Evolutionary conservation across 208 protist species (phyloP).

Genomic region (Herpetomonas samuelpessoai): DNA sequence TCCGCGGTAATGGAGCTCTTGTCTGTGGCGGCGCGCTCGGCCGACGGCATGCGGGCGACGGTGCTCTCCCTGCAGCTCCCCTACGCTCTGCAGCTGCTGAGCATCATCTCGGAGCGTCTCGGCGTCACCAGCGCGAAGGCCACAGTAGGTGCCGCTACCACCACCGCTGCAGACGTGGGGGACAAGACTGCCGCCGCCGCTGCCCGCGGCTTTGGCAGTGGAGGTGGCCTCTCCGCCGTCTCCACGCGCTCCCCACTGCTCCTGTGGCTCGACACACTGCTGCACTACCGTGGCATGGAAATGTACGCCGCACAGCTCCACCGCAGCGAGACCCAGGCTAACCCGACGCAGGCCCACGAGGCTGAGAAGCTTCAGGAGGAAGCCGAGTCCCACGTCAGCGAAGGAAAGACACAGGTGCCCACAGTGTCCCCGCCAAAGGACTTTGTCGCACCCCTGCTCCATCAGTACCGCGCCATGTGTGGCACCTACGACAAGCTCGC

Average conservation of each 20-base stretch:
- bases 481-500: constrained; percentile 69
- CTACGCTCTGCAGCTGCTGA: constrained; percentile 73
- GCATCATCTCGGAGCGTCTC: constrained; percentile 61
- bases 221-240: constrained; percentile 35
- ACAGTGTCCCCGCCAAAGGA: constrained; percentile 49
- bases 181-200: neutral
- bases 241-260: constrained; percentile 64
- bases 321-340: neutral
- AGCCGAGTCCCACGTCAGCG: neutral
- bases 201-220: constrained; percentile 5
- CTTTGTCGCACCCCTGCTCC: constrained; percentile 72
- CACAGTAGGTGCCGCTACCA: neutral
- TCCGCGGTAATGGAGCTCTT: constrained; percentile 82
- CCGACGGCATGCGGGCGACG: constrained; percentile 55
- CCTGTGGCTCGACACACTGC: constrained; percentile 72
- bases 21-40: constrained; percentile 48
- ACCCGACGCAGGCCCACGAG: constrained; percentile 7
- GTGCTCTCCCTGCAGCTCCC: constrained; percentile 67
- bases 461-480: constrained; percentile 70
- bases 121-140: constrained; percentile 28
- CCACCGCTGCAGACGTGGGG: neutral
- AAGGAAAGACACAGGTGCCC: constrained; percentile 3
- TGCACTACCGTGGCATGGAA: constrained; percentile 76
- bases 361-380: constrained; percentile 10
- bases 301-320: constrained; percentile 59